Evolutionary conservation across 2,329 filamentous ascomycete genomes (phyloP), one percentile per base, ranked within the genome.

Genomic region (Monosporascus sp.): DNA sequence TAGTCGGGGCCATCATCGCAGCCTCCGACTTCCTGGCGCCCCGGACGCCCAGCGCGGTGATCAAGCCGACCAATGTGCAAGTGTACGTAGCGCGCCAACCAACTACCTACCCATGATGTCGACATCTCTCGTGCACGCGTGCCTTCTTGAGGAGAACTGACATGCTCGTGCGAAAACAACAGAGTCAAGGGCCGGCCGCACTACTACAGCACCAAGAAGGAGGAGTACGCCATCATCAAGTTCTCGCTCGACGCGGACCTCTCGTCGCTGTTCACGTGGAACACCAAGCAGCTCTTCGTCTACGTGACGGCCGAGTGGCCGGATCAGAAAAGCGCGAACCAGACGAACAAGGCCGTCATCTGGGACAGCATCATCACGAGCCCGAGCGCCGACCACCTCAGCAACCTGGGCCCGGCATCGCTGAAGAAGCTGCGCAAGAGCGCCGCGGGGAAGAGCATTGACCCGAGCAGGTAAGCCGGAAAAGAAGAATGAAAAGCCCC

Each of bases 251-350:
- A 96, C 66, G 88, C 92, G 51, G 93, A 99, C 74, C 82, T 99
- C 56, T 88, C 85, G 56, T 87, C 87, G 44, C 89, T 99, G 63
- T 97, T 97, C 81, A 96, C 89, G 68, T 99, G 93, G 94, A 99
- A 99, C 79, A 99, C 95, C 20, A 99, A 99, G 73, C 90, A 97
- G 74, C 77, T 99, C 65, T 99, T 97, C 74, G 86, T 97, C 70
- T 99, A 96, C 76, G 86, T 99, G 55, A 93, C 91, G 52, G 93
- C 93, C 52, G 86, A 85, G 63, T 87, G 84, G 84, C 76, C 78
- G 26, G 63, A 65, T 44, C 27, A 61, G 53, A 74, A 73, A 60
- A 68, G 63, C 53, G 75, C 40, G 48, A 65, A 70, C 64, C 64
- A 71, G 53, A 67, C 74, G 58, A 87, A 87, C 72, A 81, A 91